A percentile compares a stretch with the other conserved stretches of the same genome.
Conservation (phyloP, 1,284 basidiomycete genomes). For the Moniliella sp. region DNA sequence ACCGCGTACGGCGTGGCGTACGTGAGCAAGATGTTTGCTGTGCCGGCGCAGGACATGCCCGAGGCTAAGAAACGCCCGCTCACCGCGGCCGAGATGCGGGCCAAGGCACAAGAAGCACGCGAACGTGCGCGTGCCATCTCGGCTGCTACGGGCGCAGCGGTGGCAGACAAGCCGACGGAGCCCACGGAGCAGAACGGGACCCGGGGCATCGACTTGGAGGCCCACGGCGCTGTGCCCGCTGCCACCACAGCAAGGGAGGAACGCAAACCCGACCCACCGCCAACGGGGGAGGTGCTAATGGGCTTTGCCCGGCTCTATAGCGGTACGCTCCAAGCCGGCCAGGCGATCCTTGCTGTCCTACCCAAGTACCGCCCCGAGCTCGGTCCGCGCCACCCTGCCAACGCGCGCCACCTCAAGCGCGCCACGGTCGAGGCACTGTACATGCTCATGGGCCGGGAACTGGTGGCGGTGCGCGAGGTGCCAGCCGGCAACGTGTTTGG, state of each 20-base stretch:
- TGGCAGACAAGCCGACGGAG: slow-evolving; percentile 3
- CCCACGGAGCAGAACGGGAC: too few relatives aligned
- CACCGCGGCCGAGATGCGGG: slow-evolving; percentile 69
- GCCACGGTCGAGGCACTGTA: slow-evolving; percentile 59
- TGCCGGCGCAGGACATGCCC: slow-evolving; percentile 56
- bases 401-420: slow-evolving; percentile 44
- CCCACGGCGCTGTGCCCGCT: too few relatives aligned
- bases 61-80: slow-evolving; percentile 41
- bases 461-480: slow-evolving; percentile 60
- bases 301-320: slow-evolving; percentile 88
- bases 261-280: slow-evolving; percentile 7
- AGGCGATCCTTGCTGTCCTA: slow-evolving; percentile 48
- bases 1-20: slow-evolving; percentile 44
- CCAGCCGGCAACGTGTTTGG: slow-evolving; percentile 92
- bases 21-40: slow-evolving; percentile 96
- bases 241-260: too few relatives aligned
- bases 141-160: slow-evolving; percentile 4
- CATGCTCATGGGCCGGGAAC: slow-evolving; percentile 91
- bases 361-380: slow-evolving; percentile 67
- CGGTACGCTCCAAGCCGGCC: slow-evolving; percentile 52
- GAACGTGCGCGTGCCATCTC: slow-evolving; percentile 4
- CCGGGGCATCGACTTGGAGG: too few relatives aligned
- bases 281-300: slow-evolving; percentile 27
- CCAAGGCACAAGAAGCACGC: slow-evolving; percentile 38
- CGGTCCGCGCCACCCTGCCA: slow-evolving; percentile 45